Conservation (phyloP, 495 filamentous ascomycete genomes). For the Pyrenula massariospora region DNA sequence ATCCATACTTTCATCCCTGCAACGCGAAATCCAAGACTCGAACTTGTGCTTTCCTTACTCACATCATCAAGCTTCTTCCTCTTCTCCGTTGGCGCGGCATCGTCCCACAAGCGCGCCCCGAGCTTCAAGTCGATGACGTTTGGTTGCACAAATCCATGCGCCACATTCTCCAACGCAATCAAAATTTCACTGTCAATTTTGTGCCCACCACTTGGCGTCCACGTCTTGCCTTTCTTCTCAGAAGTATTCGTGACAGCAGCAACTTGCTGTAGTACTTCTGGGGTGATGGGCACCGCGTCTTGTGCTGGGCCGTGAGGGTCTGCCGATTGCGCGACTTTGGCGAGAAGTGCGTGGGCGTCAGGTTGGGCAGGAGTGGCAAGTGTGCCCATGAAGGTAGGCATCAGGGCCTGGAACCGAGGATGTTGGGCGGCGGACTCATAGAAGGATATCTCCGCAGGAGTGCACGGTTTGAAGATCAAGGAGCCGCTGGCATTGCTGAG, state of each 20-base stretch:
- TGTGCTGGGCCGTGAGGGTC: not conserved
- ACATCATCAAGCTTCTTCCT: slow-evolving; percentile 69
- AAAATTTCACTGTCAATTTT: slow-evolving; percentile 62
- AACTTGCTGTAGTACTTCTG: not conserved
- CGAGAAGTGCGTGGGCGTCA: not conserved
- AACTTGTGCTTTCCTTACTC: slow-evolving; percentile 65
- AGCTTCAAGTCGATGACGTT: slow-evolving; percentile 96
- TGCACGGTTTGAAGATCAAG: slow-evolving; percentile 92
- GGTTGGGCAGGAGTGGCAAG: slow-evolving; percentile 40
- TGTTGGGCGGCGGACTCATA: slow-evolving; percentile 71
- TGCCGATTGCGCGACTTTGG: not conserved
- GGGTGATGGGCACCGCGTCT: not conserved
- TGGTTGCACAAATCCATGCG: slow-evolving; percentile 67
- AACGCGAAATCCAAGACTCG: slow-evolving; percentile 71
- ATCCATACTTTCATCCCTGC: slow-evolving; percentile 92
- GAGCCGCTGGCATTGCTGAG: slow-evolving; percentile 74
- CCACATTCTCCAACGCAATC: slow-evolving; percentile 80
- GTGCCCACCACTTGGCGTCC: slow-evolving; percentile 37
- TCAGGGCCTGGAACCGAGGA: slow-evolving; percentile 59
- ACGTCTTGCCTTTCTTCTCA: slow-evolving; percentile 17
- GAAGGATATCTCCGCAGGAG: slow-evolving; percentile 73
- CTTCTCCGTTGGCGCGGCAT: slow-evolving; percentile 68
- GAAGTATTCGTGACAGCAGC: slow-evolving; percentile 3
- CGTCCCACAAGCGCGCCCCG: slow-evolving; percentile 74
- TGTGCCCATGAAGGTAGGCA: slow-evolving; percentile 78